phyloP scores from a whole-genome alignment of 495 filamentous ascomycete genomes.

The Lophium mytilinum region DNA sequence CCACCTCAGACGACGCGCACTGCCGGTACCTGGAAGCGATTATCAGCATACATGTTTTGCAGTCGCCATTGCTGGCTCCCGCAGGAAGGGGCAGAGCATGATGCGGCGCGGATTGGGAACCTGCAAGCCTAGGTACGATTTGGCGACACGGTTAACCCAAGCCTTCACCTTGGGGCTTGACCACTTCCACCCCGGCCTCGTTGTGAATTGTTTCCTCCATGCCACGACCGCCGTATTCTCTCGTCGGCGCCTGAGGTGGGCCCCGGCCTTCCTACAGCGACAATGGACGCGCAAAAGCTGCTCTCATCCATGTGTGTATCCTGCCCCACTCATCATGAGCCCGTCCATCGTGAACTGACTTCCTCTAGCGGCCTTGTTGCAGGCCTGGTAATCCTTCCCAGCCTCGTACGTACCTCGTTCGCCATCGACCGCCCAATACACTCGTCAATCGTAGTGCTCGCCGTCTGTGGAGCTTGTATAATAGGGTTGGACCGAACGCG shows the following conservation, averaged over 20 bases:
- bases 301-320: background rate
- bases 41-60: too few relatives aligned
- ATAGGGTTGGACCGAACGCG: slow-evolving; percentile 11
- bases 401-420: slow-evolving; percentile 19
- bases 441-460: slow-evolving; percentile 23
- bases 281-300: background rate
- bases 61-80: too few relatives aligned
- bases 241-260: background rate
- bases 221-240: too few relatives aligned
- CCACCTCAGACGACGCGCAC: too few relatives aligned
- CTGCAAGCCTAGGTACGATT: too few relatives aligned
- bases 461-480: slow-evolving; percentile 16
- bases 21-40: too few relatives aligned
- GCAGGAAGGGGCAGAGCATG: too few relatives aligned
- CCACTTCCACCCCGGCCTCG: too few relatives aligned
- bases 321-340: background rate
- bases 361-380: slow-evolving; percentile 22
- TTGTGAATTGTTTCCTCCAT: too few relatives aligned
- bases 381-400: slow-evolving; percentile 17
- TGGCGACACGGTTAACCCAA: too few relatives aligned
- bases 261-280: background rate
- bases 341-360: background rate
- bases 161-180: too few relatives aligned
- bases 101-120: too few relatives aligned
- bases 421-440: slow-evolving; percentile 32